phyloP scores from a whole-genome alignment of 306 rosid genomes.

The Morella rubra region DNA sequence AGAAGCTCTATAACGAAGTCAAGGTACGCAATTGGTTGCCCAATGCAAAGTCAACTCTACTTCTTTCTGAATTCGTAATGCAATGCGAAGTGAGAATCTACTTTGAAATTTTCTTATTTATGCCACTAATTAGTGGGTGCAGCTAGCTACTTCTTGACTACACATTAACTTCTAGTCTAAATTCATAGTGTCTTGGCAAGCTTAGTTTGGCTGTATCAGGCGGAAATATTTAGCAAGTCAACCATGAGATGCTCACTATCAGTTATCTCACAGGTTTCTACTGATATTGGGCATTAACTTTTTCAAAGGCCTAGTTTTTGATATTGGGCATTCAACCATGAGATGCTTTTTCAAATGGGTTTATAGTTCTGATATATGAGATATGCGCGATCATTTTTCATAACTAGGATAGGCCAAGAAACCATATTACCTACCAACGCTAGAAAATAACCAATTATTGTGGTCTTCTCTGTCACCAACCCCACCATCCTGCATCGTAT shows the following conservation, averaged over 20 bases:
- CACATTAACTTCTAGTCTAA: not conserved
- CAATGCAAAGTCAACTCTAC: not conserved
- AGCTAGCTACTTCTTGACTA: not conserved
- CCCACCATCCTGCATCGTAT: not conserved
- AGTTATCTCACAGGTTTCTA: not conserved
- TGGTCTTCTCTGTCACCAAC: not conserved
- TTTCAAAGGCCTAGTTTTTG: not conserved
- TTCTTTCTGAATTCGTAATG: not conserved
- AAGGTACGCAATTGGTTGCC: conserved; percentile 46
- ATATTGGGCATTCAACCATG: too few relatives aligned
- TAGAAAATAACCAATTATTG: not conserved
- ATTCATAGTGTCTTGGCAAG: not conserved
- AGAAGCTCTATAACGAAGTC: conserved; percentile 76
- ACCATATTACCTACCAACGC: not conserved
- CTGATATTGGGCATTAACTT: not conserved
- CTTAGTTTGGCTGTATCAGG: not conserved
- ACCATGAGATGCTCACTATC: not conserved
- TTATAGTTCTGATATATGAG: not conserved
- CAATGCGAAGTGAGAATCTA: not conserved
- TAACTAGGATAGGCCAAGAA: not conserved
- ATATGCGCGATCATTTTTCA: not conserved
- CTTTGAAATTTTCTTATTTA: not conserved
- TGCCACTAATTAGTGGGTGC: not conserved
- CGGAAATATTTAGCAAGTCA: not conserved
- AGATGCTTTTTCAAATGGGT: too few relatives aligned